Evolutionary conservation across 805 yeast species (phyloP).

Genomic region (Brettanomyces anomalus): DNA sequence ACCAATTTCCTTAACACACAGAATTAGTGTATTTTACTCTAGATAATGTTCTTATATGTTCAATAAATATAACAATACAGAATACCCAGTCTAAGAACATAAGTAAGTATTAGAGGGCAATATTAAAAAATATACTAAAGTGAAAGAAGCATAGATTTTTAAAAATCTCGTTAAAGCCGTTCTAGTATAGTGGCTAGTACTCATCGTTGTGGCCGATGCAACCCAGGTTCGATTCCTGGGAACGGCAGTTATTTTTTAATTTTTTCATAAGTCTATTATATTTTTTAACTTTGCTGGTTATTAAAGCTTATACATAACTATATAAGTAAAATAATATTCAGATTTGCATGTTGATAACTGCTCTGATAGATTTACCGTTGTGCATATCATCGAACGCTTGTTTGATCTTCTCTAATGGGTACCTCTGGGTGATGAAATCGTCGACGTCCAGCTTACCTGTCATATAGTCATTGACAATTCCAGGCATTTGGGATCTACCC

Average conservation of each 20-base stretch:
- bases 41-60: too few species aligned
- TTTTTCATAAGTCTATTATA: too few species aligned
- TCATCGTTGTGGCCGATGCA: constrained; percentile 9
- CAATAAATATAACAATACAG: too few species aligned
- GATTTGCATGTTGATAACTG: constrained; percentile 41
- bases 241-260: constrained; percentile 5
- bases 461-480: constrained; percentile 77
- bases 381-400: constrained; percentile 93
- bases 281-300: too few species aligned
- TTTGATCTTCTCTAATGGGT: constrained; percentile 68
- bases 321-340: not conserved
- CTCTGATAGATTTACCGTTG: constrained; percentile 87
- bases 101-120: too few species aligned
- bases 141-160: not conserved
- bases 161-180: constrained; percentile 3
- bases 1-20: too few species aligned
- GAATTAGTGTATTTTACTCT: too few species aligned
- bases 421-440: constrained; percentile 91
- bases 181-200: constrained; percentile 11
- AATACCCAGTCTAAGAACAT: too few species aligned
- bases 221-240: constrained; percentile 11
- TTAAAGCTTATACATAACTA: not conserved
- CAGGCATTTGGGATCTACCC: constrained; percentile 94
- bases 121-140: too few species aligned
- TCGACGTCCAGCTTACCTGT: constrained; percentile 79